Percentiles rank a stretch among this genome's conserved stretches.
Conservation (phyloP, 441 rosid species). For the Pelargonium fulgidum region DNA sequence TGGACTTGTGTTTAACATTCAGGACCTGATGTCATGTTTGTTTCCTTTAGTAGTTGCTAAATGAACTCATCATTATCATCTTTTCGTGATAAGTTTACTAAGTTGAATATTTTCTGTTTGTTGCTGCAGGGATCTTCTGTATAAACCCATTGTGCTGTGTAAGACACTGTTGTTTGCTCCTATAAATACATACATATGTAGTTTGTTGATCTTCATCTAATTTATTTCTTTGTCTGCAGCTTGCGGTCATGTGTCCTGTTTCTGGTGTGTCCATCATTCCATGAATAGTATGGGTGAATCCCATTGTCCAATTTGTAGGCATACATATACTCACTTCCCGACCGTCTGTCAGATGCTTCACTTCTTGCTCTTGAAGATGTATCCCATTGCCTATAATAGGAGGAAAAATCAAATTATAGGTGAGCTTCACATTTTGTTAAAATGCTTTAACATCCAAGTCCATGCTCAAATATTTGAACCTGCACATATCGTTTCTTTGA, state of each 20-base stretch:
- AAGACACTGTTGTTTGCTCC: conserved; percentile 28
- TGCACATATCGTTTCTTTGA: not conserved
- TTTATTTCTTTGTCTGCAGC: conserved; percentile 34
- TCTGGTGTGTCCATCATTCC: conserved; percentile 74
- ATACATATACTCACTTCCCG: conserved; percentile 58
- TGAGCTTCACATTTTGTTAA: conserved; percentile 24
- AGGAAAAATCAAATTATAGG: conserved; percentile 50
- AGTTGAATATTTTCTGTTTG: conserved; percentile 11
- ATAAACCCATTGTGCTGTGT: conserved; percentile 75
- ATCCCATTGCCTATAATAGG: conserved; percentile 47
- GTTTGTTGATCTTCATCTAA: not conserved
- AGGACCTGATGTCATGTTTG: not conserved
- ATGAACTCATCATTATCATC: not conserved
- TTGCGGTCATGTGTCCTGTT: conserved; percentile 86
- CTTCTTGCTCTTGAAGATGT: conserved; percentile 53
- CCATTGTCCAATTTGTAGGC: conserved; percentile 64
- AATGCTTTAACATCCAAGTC: not conserved
- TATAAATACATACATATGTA: not conserved
- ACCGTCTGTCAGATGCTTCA: conserved; percentile 55
- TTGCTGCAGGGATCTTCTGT: conserved; percentile 68
- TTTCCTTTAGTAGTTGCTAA: not conserved
- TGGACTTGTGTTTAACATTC: no score
- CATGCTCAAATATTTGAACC: not conserved
- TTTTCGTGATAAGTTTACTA: conserved; percentile 9
- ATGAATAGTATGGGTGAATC: conserved; percentile 36